Evolutionary conservation across 345 rosid genomes (phyloP).

Genomic region (Eucalyptus cladocalyx): DNA sequence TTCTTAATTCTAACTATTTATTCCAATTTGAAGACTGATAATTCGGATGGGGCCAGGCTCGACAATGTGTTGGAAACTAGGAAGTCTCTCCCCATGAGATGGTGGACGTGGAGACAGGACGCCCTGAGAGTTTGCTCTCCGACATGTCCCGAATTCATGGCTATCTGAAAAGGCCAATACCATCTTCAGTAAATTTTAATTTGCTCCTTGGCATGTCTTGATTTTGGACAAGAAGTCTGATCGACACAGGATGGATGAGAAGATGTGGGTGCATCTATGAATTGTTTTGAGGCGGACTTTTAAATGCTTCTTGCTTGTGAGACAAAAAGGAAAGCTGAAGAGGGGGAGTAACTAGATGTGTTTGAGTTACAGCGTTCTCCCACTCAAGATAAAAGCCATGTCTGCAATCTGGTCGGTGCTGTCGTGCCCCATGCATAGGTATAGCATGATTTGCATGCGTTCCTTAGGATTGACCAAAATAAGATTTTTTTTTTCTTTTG

Average conservation of each 20-base stretch:
- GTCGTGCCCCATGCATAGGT: too few species aligned
- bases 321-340: too few species aligned
- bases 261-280: background rate
- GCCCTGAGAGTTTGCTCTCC: background rate
- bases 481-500: too few species aligned
- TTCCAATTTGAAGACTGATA: background rate
- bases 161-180: background rate
- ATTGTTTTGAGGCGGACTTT: background rate
- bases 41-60: background rate
- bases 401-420: background rate
- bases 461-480: background rate
- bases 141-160: background rate
- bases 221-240: background rate
- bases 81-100: background rate
- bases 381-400: background rate
- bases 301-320: background rate
- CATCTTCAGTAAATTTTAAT: background rate
- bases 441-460: too few species aligned
- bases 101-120: background rate
- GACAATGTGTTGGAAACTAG: background rate
- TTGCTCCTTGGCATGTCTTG: background rate
- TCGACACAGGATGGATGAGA: background rate
- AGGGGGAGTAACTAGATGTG: too few species aligned
- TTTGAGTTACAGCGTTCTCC: background rate
- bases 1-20: background rate